Evolutionary conservation across 805 yeast species (phyloP), one percentile per base, ranked within the genome.

Genomic region (Nakazawaea wickerhamii): DNA sequence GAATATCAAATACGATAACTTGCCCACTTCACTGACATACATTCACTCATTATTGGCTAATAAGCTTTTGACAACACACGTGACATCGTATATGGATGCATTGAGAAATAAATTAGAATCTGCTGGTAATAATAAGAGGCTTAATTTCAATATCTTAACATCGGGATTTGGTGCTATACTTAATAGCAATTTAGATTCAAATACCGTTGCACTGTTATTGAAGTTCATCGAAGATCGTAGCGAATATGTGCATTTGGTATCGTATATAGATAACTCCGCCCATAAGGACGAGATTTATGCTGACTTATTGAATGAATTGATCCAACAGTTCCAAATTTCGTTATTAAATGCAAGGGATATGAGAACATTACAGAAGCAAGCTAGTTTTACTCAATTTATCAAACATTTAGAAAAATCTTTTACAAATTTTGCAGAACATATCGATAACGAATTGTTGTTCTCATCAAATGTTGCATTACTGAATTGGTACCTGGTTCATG

Each of bases 61-160:
- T 9, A 17, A 21, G 9, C 4, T 17, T 21, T n/a, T 22, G 3
- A 23, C 37, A 4, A 34, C 19, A 4, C 17, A 25, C n/a, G 21
- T 30, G 11, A 40, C 36, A n/a, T 10, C 7, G 18, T 41, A 36
- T 23, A 8, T 41, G 7, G 5, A 15, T 4, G 30, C 21, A 5
- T 15, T 41, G 8, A 5, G 26, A 8, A 11, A 30, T 5, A 41
- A 36, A 20, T 23, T 41, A 17, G 20, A 11, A 7, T 13, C 38
- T 11, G 8, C 21, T 4, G 10, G 11, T 8, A 17, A 21, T 10
- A 32, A 41, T 20, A 10, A 14, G 4, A 21, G 9, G 8, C 6
- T 30, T 5, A 36, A n/a, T 14, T 41, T 41, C 37, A 26, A 31
- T 23, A 20, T 41, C 3, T 36, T 41, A 13, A 41, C 44, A 3